These are phyloP conservation scores for Lotus japonicus DNA, from an alignment of 306 rosid genomes.

Conservation along the genomic window DNA sequence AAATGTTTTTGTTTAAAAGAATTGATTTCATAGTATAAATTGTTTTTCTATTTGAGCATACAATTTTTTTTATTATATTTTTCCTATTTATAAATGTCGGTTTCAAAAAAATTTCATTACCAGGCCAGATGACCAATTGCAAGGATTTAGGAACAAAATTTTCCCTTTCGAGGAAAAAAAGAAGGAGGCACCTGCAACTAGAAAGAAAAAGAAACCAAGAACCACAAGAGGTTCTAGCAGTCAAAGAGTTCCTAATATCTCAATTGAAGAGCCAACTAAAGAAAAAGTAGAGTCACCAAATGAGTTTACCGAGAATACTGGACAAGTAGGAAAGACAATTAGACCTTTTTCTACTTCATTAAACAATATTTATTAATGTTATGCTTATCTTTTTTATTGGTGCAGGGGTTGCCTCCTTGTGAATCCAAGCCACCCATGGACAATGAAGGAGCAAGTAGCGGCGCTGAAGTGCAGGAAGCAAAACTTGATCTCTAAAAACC, in stretches of 20 bases:
- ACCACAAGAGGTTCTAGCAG: too few relatives aligned
- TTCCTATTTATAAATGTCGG: too few relatives aligned
- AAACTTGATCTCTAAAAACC: slow-evolving; percentile 66
- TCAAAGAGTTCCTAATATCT: background rate
- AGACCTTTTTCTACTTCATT: background rate
- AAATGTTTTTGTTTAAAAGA: too few relatives aligned
- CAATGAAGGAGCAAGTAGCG: slow-evolving; percentile 22
- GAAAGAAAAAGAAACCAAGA: too few relatives aligned
- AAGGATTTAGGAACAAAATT: background rate
- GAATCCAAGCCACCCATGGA: background rate
- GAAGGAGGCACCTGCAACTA: background rate
- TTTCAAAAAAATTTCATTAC: background rate
- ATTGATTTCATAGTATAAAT: too few relatives aligned
- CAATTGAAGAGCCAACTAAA: too few relatives aligned
- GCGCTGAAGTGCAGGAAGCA: slow-evolving; percentile 44
- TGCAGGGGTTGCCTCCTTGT: slow-evolving; percentile 48
- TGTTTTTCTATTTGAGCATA: too few relatives aligned
- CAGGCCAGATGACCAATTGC: background rate
- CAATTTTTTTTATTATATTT: too few relatives aligned
- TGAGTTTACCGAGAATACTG: slow-evolving; percentile 33
- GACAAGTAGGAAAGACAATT: slow-evolving; percentile 37
- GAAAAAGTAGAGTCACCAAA: too few relatives aligned
- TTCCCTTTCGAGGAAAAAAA: background rate
- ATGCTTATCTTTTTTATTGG: slow-evolving; percentile 7
- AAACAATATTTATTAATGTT: background rate